Conservation (phyloP, 768 basidiomycete species). For the Clitopilus passeckerianus region DNA sequence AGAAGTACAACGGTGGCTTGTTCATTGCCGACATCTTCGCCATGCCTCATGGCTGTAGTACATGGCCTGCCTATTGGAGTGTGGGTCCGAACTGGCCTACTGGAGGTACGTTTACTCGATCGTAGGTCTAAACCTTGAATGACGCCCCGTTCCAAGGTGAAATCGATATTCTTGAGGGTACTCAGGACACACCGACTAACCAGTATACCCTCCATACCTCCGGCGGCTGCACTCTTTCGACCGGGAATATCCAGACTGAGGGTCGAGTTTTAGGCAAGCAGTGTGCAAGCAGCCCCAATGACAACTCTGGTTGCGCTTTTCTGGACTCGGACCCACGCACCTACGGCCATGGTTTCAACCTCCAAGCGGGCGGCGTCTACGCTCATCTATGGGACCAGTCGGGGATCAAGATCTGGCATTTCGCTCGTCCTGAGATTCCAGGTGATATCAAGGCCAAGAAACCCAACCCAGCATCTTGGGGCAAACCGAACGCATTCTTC, state of each 20-base stretch:
- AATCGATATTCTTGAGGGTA: slow-evolving; percentile 74
- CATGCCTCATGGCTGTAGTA: slow-evolving; percentile 67
- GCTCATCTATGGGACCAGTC: slow-evolving; percentile 48
- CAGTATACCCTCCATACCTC: slow-evolving; percentile 65
- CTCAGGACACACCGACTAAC: slow-evolving; percentile 53
- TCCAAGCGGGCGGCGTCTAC: slow-evolving; percentile 44
- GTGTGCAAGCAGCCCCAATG: slow-evolving; percentile 33
- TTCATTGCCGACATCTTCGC: slow-evolving; percentile 66
- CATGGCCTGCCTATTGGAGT: slow-evolving; percentile 52
- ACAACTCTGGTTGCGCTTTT: slow-evolving; percentile 49
- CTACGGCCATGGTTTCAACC: slow-evolving; percentile 43
- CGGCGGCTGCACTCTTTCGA: slow-evolving; percentile 30
- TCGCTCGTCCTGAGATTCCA: slow-evolving; percentile 47
- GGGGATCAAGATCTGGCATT: slow-evolving; percentile 56
- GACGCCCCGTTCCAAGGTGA: slow-evolving; percentile 32
- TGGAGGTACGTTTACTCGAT: slow-evolving; percentile 23
- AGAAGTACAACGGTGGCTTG: slow-evolving; percentile 53
- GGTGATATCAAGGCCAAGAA: slow-evolving; percentile 37
- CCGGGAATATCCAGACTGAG: slow-evolving; percentile 17
- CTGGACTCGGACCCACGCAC: slow-evolving; percentile 30
- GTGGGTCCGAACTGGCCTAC: slow-evolving; percentile 38
- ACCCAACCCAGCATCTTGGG: slow-evolving; percentile 49
- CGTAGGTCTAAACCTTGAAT: not conserved
- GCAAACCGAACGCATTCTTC: slow-evolving; percentile 47
- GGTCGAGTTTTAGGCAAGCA: slow-evolving; percentile 21